Percentiles rank a stretch among this genome's conserved stretches.
phyloP scores from a whole-genome alignment of 352 stramenopile species.

The Phytophthora cactorum region DNA sequence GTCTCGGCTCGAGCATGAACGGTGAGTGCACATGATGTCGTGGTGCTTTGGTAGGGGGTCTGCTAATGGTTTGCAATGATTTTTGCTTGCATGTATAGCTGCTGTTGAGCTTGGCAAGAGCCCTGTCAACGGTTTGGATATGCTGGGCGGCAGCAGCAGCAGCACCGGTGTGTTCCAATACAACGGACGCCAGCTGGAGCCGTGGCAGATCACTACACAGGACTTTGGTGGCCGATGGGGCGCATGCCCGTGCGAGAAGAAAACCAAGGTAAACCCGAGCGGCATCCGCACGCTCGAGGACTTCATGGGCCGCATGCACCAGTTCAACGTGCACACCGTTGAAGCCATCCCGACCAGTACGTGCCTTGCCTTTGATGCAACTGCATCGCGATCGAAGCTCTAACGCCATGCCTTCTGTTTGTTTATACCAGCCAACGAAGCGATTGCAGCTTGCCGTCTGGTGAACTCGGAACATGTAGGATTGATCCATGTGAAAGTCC shows the following conservation, averaged over 20 bases:
- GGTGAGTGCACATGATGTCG: constrained; percentile 39
- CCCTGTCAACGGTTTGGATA: constrained; percentile 34
- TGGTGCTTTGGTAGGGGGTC: neutral
- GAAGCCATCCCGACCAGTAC: constrained; percentile 87
- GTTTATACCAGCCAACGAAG: constrained; percentile 74
- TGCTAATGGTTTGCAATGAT: constrained; percentile 5
- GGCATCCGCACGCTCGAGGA: constrained; percentile 84
- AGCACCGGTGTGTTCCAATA: constrained; percentile 69
- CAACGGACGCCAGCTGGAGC: constrained; percentile 78
- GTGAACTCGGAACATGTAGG: constrained; percentile 84
- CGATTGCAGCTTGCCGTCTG: constrained; percentile 81
- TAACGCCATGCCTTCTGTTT: constrained; percentile 18
- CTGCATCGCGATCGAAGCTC: constrained; percentile 8
- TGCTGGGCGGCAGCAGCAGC: constrained; percentile 41
- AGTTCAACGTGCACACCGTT: constrained; percentile 83
- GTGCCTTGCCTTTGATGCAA: constrained; percentile 31
- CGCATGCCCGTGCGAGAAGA: constrained; percentile 83
- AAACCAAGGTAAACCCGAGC: constrained; percentile 83
- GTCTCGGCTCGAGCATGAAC: constrained; percentile 71
- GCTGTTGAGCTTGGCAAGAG: constrained; percentile 54
- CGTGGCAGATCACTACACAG: constrained; percentile 88
- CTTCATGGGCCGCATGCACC: constrained; percentile 81
- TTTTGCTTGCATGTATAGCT: constrained; percentile 33
- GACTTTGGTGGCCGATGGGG: constrained; percentile 89
- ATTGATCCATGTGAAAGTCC: constrained; percentile 89